A percentile compares a stretch with the other conserved stretches of the same genome.
Conservation (phyloP, 1,284 basidiomycete genomes). For the Sparassis latifolia region DNA sequence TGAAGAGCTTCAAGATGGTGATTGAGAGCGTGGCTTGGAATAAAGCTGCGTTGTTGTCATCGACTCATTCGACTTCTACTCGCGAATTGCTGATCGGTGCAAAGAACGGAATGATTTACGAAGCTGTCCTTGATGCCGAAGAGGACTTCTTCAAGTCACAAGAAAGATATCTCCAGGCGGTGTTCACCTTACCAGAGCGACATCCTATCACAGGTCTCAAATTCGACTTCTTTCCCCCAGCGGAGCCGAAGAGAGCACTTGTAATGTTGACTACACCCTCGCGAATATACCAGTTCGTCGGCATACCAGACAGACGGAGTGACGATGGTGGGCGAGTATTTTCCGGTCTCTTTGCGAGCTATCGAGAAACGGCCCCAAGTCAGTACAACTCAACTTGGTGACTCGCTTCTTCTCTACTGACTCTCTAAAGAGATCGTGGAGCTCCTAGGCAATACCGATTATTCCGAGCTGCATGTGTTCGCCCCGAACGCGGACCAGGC, state of each 20-base stretch:
- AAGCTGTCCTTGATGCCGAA: conserved; percentile 78
- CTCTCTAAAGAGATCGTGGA: conserved; percentile 70
- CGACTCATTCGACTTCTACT: conserved; percentile 65
- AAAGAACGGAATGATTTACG: conserved; percentile 77
- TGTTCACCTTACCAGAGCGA: conserved; percentile 76
- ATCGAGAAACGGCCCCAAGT: conserved; percentile 78
- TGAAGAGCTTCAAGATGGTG: conserved; percentile 82
- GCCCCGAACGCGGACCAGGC: conserved; percentile 65
- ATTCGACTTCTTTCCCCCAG: conserved; percentile 68
- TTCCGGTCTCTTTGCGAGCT: conserved; percentile 65
- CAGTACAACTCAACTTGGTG: conserved; percentile 25
- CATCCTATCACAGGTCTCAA: conserved; percentile 78
- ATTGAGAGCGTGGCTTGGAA: conserved; percentile 96
- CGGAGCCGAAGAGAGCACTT: conserved; percentile 54
- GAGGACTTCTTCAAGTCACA: conserved; percentile 92
- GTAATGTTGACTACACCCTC: conserved; percentile 86
- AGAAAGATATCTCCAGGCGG: conserved; percentile 73
- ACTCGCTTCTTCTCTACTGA: conserved; percentile 15
- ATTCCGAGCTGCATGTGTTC: conserved; percentile 77
- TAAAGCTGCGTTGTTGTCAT: conserved; percentile 61
- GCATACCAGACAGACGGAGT: conserved; percentile 53
- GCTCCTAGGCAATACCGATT: conserved; percentile 67
- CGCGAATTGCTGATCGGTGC: conserved; percentile 88
- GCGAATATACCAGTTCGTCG: conserved; percentile 89
- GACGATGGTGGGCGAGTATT: conserved; percentile 78